A percentile compares a stretch with the other conserved stretches of the same genome.
These are phyloP conservation scores for Saprolegnia diclina DNA, from an alignment of 352 stramenopile species.

Conservation along the genomic window DNA sequence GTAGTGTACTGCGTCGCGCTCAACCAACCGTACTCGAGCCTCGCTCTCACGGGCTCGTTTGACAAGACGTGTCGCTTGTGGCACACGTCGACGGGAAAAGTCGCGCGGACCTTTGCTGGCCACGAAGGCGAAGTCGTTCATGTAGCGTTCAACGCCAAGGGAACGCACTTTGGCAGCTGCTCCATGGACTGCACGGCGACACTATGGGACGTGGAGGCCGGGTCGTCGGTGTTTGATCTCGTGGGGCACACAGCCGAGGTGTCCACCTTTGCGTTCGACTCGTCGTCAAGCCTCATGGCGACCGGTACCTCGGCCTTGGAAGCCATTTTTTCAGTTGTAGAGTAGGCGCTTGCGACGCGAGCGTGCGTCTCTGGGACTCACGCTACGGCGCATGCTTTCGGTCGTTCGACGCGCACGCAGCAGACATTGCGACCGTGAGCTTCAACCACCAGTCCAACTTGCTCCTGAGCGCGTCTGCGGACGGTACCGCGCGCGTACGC, in stretches of 20 bases:
- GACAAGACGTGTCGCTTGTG: constrained; percentile 75
- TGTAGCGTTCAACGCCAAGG: constrained; percentile 37
- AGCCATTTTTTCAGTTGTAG: neutral
- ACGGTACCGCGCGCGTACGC: constrained; percentile 39
- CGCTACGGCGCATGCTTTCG: constrained; percentile 67
- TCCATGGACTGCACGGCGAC: constrained; percentile 65
- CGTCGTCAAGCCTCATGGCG: constrained; percentile 36
- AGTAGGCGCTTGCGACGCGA: constrained; percentile 53
- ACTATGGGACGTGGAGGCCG: constrained; percentile 58
- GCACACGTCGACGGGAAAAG: constrained; percentile 36
- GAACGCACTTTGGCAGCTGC: constrained; percentile 51
- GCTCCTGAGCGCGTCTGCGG: constrained; percentile 48
- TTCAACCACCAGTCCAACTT: constrained; percentile 60
- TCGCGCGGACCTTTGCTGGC: constrained; percentile 43
- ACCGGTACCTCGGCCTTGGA: constrained; percentile 27
- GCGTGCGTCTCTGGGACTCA: constrained; percentile 64
- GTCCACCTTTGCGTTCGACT: constrained; percentile 59
- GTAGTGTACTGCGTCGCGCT: constrained; percentile 67
- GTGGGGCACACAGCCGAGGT: constrained; percentile 58
- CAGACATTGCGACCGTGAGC: constrained; percentile 51
- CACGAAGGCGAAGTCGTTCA: constrained; percentile 58
- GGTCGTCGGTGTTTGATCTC: constrained; percentile 40
- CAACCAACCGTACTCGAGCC: constrained; percentile 44
- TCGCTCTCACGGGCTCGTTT: constrained; percentile 63
- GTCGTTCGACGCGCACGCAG: constrained; percentile 48